Evolutionary conservation across 2,329 filamentous ascomycete species (phyloP).

Genomic region (Emmonsia crescens): DNA sequence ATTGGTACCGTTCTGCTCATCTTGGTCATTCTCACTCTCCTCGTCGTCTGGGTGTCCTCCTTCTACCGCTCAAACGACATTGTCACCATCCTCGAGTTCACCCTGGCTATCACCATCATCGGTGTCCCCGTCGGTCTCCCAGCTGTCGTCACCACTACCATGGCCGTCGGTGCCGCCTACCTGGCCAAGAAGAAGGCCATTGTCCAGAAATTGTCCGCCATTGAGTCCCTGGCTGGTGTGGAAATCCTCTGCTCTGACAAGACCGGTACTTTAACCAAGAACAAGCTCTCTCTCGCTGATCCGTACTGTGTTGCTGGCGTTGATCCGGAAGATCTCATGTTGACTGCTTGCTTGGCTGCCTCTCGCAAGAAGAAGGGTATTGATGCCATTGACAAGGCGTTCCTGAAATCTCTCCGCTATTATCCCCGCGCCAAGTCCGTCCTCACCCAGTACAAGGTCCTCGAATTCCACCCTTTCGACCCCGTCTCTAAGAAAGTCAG

Average conservation of each 20-base stretch:
- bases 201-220: constrained; percentile 83
- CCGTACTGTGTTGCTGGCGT: constrained; percentile 75
- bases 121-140: constrained; percentile 89
- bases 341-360: constrained; percentile 80
- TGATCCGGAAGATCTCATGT: constrained; percentile 78
- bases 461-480: constrained; percentile 81
- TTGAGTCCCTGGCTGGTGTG: constrained; percentile 84
- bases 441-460: constrained; percentile 71
- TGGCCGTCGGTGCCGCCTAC: constrained; percentile 87
- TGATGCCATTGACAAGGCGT: constrained; percentile 89
- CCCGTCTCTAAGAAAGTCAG: constrained; percentile 89
- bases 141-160: constrained; percentile 85
- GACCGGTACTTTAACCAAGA: constrained; percentile 87
- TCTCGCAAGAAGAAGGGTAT: constrained; percentile 94
- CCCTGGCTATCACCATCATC: constrained; percentile 79
- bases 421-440: constrained; percentile 75
- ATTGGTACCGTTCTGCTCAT: constrained; percentile 73
- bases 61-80: constrained; percentile 83
- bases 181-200: constrained; percentile 88
- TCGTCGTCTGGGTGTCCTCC: constrained; percentile 74
- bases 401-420: constrained; percentile 71
- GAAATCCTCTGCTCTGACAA: constrained; percentile 93
- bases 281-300: constrained; percentile 80
- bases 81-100: constrained; percentile 69
- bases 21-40: constrained; percentile 67